Evolutionary conservation across 805 yeast genomes (phyloP).

Genomic region (Candida parachauliodes): DNA sequence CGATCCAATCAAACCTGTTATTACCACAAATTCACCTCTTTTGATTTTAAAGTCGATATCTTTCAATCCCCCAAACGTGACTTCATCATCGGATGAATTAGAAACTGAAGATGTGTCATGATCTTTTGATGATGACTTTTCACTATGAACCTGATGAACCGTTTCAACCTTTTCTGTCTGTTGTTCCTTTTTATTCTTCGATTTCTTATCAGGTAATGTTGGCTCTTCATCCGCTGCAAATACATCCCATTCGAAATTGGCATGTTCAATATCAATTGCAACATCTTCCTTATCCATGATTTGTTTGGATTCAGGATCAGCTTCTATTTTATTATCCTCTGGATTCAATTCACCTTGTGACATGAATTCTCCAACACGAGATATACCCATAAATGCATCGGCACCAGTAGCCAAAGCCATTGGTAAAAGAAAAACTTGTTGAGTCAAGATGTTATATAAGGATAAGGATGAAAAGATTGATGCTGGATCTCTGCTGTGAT

Average conservation of each 20-base stretch:
- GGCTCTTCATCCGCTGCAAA: conserved; percentile 18
- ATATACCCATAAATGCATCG: conserved; percentile 62
- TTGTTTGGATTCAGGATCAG: conserved; percentile 18
- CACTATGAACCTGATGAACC: conserved; percentile 1
- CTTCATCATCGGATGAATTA: conserved; percentile 14
- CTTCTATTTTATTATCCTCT: conserved; percentile 25
- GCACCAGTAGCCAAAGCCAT: conserved; percentile 64
- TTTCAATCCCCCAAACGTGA: conserved; percentile 25
- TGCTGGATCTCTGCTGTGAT: conserved; percentile 47
- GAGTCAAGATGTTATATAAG: conserved; percentile 57
- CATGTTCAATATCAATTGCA: conserved; percentile 21
- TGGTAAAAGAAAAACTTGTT: conserved; percentile 67
- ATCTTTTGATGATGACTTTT: conserved; percentile 10
- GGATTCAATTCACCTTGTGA: conserved; percentile 41
- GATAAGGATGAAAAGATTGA: conserved; percentile 68
- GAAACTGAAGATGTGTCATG: conserved; percentile 7
- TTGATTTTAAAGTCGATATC: conserved; percentile 22
- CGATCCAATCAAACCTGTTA: conserved; percentile 35
- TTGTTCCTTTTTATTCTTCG: conserved; percentile 7
- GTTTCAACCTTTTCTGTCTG: conserved; percentile 7
- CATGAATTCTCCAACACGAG: conserved; percentile 53
- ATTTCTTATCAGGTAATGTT: conserved; percentile 2
- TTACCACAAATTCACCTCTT: conserved; percentile 33
- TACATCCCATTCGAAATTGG: conserved; percentile 29
- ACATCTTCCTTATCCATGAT: conserved; percentile 22